phyloP scores from a whole-genome alignment of 208 protist species.

The Vickermania ingenoplastis region DNA sequence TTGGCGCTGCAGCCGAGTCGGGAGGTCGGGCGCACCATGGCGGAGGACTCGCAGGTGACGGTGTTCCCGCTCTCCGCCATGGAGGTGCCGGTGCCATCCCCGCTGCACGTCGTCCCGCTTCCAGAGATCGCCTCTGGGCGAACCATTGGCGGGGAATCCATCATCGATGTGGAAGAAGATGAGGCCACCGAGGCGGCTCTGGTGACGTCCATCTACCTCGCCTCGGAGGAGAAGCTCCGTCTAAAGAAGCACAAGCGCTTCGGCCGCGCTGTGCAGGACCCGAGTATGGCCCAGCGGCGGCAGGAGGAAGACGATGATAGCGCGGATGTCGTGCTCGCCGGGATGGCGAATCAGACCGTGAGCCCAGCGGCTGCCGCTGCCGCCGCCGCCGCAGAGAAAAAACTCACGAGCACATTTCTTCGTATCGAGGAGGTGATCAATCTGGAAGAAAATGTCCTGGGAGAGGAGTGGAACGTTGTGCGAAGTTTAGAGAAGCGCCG shows the following conservation, averaged over 20 bases:
- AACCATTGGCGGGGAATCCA: not conserved
- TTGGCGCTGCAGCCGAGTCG: not conserved
- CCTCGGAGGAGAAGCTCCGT: not conserved
- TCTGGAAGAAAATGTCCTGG: not conserved
- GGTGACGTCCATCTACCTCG: not conserved
- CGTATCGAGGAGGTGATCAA: constrained; percentile 1
- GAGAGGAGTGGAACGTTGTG: not conserved
- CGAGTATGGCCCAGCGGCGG: not conserved
- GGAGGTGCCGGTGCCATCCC: not conserved
- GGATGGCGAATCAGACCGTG: not conserved
- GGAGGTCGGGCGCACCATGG: not conserved
- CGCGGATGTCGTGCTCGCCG: not conserved
- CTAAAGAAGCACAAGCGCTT: not conserved
- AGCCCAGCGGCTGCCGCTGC: not conserved
- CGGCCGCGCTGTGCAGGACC: not conserved
- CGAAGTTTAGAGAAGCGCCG: not conserved
- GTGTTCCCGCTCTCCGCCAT: not conserved
- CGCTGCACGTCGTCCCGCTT: not conserved
- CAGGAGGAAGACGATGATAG: not conserved
- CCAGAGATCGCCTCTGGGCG: not conserved
- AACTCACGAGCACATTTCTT: not conserved
- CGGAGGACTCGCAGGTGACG: not conserved
- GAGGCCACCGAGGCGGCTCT: not conserved
- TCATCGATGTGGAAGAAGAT: not conserved
- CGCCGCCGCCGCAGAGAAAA: not conserved